These are phyloP conservation scores for Vanrija sp. DNA, from an alignment of 1,284 basidiomycete genomes.

Conservation along the genomic window DNA sequence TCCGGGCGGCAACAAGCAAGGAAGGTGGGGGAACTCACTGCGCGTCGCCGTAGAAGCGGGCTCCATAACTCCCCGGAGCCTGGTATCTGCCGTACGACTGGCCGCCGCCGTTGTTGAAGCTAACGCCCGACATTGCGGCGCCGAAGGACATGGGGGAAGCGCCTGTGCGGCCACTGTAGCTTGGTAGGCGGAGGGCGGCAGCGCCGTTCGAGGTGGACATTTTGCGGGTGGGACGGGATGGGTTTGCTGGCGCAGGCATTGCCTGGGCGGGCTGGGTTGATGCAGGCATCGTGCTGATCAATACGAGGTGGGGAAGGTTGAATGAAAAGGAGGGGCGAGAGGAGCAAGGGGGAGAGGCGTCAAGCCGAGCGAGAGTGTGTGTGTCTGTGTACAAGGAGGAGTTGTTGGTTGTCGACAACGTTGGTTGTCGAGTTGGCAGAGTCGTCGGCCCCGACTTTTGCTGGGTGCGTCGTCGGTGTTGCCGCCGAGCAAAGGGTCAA, in stretches of 20 bases:
- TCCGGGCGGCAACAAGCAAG: background rate
- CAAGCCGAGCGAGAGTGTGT: background rate
- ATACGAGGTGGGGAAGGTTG: background rate
- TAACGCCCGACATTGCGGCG: constrained; percentile 42
- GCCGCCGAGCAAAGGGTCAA: no score
- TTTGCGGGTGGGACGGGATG: constrained; percentile 14
- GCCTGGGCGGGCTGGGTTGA: constrained; percentile 9
- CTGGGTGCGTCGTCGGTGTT: background rate
- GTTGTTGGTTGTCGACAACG: background rate
- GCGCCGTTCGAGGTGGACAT: constrained; percentile 9
- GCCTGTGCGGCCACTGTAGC: constrained; percentile 13
- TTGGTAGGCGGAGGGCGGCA: constrained; percentile 7
- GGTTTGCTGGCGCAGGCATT: constrained; percentile 19
- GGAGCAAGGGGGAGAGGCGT: no score
- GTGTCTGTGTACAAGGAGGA: background rate
- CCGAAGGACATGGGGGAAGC: constrained; percentile 43
- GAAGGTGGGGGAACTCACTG: constrained; percentile 26
- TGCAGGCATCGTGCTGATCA: background rate
- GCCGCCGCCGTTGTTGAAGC: constrained; percentile 39
- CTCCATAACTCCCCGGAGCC: constrained; percentile 36
- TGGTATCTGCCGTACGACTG: constrained; percentile 28
- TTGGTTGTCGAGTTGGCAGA: background rate
- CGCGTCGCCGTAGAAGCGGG: constrained; percentile 40
- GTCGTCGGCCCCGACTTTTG: background rate
- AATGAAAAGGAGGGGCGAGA: background rate